Base-by-base conservation (phyloP, 2,329 filamentous ascomycete species). In the Tolypocladium tundrense region DNA sequence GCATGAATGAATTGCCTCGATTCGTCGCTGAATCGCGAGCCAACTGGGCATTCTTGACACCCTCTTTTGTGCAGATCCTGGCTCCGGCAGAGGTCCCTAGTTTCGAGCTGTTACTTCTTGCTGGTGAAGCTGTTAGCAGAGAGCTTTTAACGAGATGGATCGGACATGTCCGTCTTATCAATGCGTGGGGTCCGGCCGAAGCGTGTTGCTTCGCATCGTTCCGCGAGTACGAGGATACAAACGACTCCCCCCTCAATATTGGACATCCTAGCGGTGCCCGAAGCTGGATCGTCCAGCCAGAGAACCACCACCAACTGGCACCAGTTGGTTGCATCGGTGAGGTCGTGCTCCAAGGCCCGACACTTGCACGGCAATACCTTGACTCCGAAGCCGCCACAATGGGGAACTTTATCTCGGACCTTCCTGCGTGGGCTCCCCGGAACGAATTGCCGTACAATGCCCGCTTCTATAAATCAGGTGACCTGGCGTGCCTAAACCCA, bases 181-280 rank as follows among this genome's bases (percentile, higher is more conserved):
- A 63, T 33, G 55, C 33, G 14, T 63, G 61, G 43, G 61, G 61
- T 2, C 61, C 61, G 3, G 56, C 60, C 1, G 61, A 57, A 37
- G 48, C 56, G 6, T 41, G 39, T 31, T 52, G 54, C 13, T 53
- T 53, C 51, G 54, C 39, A 14, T 35, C 41, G 21, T 21, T 58
- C 19, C 35, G 51, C 16, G 57, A 58, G 35, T 55, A 24, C 10
- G 35, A 40, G 13, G 21, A 16, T 9, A 14, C 41, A 4, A 41
- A 51, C 7, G 42, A 59, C 31, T 33, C 31, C 31, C 31, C 31
- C 7, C 31, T 33, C 31, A 33, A 33, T 8, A 33, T 33, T 33
- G 31, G 31, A 33, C 31, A 33, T 33, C 31, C 31, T 33, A 33
- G 31, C 31, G 31, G 31, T 33, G 7, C 31, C 31, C 31, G 31